Evolutionary conservation across 139 green algal species (phyloP).

Genomic region (Nannochloris sp.): DNA sequence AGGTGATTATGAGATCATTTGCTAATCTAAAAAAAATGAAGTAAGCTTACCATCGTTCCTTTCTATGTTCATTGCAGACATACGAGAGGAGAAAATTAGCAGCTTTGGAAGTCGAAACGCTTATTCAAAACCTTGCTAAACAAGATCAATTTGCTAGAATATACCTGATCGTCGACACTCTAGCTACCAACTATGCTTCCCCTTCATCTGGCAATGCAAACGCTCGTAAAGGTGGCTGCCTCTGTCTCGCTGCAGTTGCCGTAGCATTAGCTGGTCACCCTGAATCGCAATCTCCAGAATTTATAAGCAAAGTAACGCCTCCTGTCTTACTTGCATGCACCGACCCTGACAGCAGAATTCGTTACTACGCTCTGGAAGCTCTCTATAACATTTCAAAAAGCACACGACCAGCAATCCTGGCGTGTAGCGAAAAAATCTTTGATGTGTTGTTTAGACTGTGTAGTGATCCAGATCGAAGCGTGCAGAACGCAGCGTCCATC

Average conservation of each 20-base stretch:
- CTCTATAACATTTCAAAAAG: slow-evolving; percentile 97
- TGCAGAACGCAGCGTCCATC: slow-evolving; percentile 88
- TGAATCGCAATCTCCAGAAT: slow-evolving; percentile 1
- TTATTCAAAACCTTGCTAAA: slow-evolving; percentile 28
- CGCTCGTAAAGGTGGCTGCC: slow-evolving; percentile 84
- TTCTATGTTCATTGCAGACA: slow-evolving; percentile 38
- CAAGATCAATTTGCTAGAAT: slow-evolving; percentile 39
- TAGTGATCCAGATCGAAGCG: slow-evolving; percentile 66
- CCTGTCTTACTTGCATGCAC: slow-evolving; percentile 78
- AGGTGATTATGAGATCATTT: background rate
- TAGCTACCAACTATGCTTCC: slow-evolving; percentile 28
- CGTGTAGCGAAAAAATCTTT: slow-evolving; percentile 87
- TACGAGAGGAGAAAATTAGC: slow-evolving; percentile 89
- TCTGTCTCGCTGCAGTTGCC: slow-evolving; percentile 85
- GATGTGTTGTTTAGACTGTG: slow-evolving; percentile 86
- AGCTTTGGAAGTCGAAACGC: slow-evolving; percentile 59
- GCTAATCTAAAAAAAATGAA: background rate
- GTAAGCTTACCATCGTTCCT: background rate
- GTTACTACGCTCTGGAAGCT: slow-evolving; percentile 92
- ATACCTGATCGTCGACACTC: background rate
- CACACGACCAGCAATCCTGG: slow-evolving; percentile 71
- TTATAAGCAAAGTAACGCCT: slow-evolving; percentile 69
- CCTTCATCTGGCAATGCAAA: slow-evolving; percentile 72
- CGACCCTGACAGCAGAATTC: slow-evolving; percentile 76
- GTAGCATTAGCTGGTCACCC: slow-evolving; percentile 65